Base-by-base conservation (phyloP, 1,139 yeast species). In the Wickerhamomyces sp. region DNA sequence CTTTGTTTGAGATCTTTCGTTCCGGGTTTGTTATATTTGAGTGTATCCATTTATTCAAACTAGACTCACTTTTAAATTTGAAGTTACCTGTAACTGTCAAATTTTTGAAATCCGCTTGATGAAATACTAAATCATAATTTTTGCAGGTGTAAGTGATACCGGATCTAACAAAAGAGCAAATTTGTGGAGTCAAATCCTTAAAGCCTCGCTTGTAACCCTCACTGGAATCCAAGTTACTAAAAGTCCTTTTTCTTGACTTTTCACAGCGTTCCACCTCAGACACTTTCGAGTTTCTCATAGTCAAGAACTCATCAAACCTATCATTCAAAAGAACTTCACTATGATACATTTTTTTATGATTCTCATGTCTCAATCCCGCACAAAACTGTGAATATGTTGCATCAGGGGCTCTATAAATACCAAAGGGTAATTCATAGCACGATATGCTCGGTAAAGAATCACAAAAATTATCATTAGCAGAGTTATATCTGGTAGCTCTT, bases 101-200 rank as follows among this genome's bases (percentile, higher is more conserved):
- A 7, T 19, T 30, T 9, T 30, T n/a, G 17, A 19, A 6, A 20
- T 30, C 32, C 19, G n/a, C 17, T n/a, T 30, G 17, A 30, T 13
- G 19, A 19, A 30, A 7, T 8, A 5, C 4, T 4, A 30, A n/a
- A n/a, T 19, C 12, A n/a, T 32, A 39, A 4, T 31, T 14, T 12
- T 24, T 41, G 32, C 20, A 31, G 12, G 14, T 20, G 29, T 37
- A 46, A 16, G 33, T 30, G 8, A 35, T 13, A 1, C 53, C 52
- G 14, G 47, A 36, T 20, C 35, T 40, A 29, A 51, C 30, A 19
- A 45, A 51, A 1, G 51, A 41, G 13, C 42, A 38, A 1, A 36
- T 22, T 5, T 24, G 28, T 2, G 47, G 45, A 31, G 16, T 16
- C 7, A 16, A 18, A 9, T 14, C 12, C 5, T 5, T 16, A 7